Conservation (phyloP, 2,329 filamentous ascomycete genomes). For the Talaromyces pinophilus region DNA sequence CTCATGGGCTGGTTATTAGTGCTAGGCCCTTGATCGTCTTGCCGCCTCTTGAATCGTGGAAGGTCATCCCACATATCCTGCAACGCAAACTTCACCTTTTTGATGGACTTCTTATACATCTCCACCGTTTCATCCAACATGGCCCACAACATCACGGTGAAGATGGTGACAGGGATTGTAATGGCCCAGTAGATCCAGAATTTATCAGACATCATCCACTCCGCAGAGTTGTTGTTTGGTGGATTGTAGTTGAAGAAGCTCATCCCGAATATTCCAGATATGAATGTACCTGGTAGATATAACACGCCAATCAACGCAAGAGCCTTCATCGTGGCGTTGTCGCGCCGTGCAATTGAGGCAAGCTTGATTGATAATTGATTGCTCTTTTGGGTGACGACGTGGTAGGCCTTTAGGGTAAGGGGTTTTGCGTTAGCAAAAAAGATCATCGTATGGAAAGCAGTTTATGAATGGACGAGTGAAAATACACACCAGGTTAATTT, state of each 20-base stretch:
- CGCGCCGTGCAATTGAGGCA: slow-evolving; percentile 16
- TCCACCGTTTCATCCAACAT: slow-evolving; percentile 16
- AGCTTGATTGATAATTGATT: slow-evolving; percentile 15
- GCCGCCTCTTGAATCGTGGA: background rate
- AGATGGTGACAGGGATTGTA: slow-evolving; percentile 20
- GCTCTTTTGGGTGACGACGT: slow-evolving; percentile 18
- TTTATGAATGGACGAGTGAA: background rate
- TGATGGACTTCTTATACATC: slow-evolving; percentile 10
- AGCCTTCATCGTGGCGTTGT: slow-evolving; percentile 22
- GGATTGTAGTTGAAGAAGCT: slow-evolving; percentile 22
- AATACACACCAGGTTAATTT: slow-evolving; percentile 19
- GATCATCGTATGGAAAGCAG: background rate
- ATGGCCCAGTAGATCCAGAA: slow-evolving; percentile 23
- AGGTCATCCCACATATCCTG: background rate
- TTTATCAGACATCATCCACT: slow-evolving; percentile 21
- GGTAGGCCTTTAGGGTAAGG: background rate
- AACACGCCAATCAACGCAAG: slow-evolving; percentile 20
- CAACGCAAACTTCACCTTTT: background rate
- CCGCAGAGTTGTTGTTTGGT: background rate
- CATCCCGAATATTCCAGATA: slow-evolving; percentile 21
- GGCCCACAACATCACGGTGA: slow-evolving; percentile 15
- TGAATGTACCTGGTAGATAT: slow-evolving; percentile 21
- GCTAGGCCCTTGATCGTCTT: background rate
- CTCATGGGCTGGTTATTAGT: background rate
- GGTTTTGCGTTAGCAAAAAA: background rate